Base-by-base conservation (phyloP, 306 rosid species). In the Trifolium pratense region DNA sequence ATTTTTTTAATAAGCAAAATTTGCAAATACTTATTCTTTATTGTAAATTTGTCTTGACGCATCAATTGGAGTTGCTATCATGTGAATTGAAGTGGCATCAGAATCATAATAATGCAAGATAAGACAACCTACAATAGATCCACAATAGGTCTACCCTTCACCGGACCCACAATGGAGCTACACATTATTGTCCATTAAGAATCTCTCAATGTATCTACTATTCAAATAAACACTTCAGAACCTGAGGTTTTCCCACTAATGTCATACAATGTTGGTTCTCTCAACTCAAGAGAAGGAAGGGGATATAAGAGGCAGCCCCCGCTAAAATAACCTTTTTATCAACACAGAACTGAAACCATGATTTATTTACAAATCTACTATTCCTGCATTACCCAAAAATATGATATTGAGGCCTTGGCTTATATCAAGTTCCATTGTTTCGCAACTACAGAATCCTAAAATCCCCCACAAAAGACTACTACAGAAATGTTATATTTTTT, bases 381-480 rank as follows among this genome's bases (percentile, higher is more conserved):
- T 55, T 56, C n/a, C 8, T 5, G 16, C 36, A 25, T 6, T 5
- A 36, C 32, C 60, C 31, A 55, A 55, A 11, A 55, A 55, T 21
- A n/a, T 10, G 10, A 18, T 21, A 21, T 55, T 20, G n/a, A 21
- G 60, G 31, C 17, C 36, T 57, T 57, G 17, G 10, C 11, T 23
- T 25, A 11, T 57, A 57, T 57, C 63, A 56, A 4, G 3, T 1
- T 56, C 34, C n/a, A 21, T 56, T 10, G 16, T 55, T 16, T 23
- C 34, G 0, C 0, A 23, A 11, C 8, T 56, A 7, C 34, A 18
- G 13, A 20, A 21, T 20, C 29, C 29, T 53, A 53, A 18, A 53
- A 18, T 42, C 48, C 48, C 20, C 25, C 66, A 70, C 63, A 26
- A 48, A 25, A 36, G 14, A 78, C 13, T 26, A 26, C 59, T 10